These are phyloP conservation scores for Salix arbutifolia DNA, from an alignment of 345 rosid species.

Conservation along the genomic window DNA sequence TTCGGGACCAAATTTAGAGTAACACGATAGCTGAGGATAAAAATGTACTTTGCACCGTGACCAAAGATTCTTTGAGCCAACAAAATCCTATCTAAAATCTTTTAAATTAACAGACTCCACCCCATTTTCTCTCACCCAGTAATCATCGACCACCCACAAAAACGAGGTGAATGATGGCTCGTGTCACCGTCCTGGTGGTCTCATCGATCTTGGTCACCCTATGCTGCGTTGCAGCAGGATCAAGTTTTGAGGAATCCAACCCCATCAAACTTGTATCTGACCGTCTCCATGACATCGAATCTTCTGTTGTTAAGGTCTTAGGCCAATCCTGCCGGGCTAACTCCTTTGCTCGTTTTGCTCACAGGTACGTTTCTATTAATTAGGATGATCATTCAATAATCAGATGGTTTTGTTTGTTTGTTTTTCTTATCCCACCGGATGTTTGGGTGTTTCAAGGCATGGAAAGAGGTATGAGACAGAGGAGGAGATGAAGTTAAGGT, in stretches of 20 bases:
- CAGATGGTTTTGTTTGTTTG: too few species aligned
- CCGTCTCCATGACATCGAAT: slow-evolving; percentile 52
- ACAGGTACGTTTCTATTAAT: slow-evolving; percentile 34
- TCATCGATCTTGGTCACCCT: slow-evolving; percentile 33
- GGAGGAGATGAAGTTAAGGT: slow-evolving; percentile 72
- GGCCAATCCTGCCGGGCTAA: slow-evolving; percentile 54
- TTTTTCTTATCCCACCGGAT: not conserved
- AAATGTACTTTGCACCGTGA: too few species aligned
- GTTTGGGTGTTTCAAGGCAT: slow-evolving; percentile 34
- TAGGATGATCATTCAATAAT: not conserved
- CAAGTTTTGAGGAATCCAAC: slow-evolving; percentile 55
- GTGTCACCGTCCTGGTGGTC: slow-evolving; percentile 5
- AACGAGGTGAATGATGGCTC: slow-evolving; percentile 35
- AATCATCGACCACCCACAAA: not conserved
- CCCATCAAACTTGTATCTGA: slow-evolving; percentile 66
- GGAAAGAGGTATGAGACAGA: slow-evolving; percentile 63
- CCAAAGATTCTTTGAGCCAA: too few species aligned
- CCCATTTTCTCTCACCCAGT: not conserved
- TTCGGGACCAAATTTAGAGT: too few species aligned
- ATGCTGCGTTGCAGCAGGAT: slow-evolving; percentile 33
- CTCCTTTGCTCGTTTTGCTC: slow-evolving; percentile 74
- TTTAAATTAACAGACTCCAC: not conserved
- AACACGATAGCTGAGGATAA: too few species aligned
- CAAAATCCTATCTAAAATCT: too few species aligned
- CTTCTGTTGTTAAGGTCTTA: slow-evolving; percentile 48